Percentiles rank a stretch among this genome's conserved stretches.
phyloP scores from a whole-genome alignment of 2,329 filamentous ascomycete genomes.

The Ascochyta lentis region DNA sequence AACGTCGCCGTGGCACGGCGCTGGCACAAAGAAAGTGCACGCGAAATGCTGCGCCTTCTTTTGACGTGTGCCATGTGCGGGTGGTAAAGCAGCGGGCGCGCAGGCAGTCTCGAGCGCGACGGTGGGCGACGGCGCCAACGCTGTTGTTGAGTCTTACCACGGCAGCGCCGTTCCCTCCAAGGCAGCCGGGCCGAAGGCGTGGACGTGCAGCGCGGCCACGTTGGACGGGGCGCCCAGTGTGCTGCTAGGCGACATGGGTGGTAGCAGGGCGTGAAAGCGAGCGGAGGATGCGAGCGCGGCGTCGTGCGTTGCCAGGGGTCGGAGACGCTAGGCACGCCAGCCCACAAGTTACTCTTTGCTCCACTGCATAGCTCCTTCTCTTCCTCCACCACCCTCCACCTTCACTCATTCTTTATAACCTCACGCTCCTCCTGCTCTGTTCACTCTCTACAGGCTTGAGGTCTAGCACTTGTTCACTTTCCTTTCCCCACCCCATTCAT shows the following conservation, averaged over 20 bases:
- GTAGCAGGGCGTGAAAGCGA: conserved; percentile 3
- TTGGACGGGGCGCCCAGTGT: conserved; percentile 18
- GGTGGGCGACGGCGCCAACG: conserved; percentile 17
- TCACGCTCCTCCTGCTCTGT: conserved; percentile 34
- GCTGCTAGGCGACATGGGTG: conserved; percentile 12
- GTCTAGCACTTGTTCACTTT: conserved; percentile 42
- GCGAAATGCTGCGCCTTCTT: background rate
- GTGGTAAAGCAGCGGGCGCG: conserved; percentile 14
- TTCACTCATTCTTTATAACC: conserved; percentile 36
- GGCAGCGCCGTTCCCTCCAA: conserved; percentile 26
- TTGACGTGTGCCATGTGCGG: conserved; percentile 3
- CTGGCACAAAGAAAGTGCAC: background rate
- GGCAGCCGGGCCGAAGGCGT: conserved; percentile 28
- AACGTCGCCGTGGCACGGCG: background rate
- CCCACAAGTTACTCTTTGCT: conserved; percentile 8
- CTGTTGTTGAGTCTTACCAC: conserved; percentile 32
- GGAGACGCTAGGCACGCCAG: conserved; percentile 20
- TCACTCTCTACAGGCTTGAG: conserved; percentile 51
- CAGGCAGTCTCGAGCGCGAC: conserved; percentile 17
- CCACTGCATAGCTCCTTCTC: conserved; percentile 19
- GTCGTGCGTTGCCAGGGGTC: conserved; percentile 24
- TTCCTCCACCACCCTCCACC: conserved; percentile 22
- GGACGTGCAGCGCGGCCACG: conserved; percentile 22
- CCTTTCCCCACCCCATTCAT: conserved; percentile 33
- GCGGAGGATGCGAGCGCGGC: conserved; percentile 29